Evolutionary conservation across 306 rosid genomes (phyloP), one percentile per base, ranked within the genome.

Genomic region (Parietaria judaica): DNA sequence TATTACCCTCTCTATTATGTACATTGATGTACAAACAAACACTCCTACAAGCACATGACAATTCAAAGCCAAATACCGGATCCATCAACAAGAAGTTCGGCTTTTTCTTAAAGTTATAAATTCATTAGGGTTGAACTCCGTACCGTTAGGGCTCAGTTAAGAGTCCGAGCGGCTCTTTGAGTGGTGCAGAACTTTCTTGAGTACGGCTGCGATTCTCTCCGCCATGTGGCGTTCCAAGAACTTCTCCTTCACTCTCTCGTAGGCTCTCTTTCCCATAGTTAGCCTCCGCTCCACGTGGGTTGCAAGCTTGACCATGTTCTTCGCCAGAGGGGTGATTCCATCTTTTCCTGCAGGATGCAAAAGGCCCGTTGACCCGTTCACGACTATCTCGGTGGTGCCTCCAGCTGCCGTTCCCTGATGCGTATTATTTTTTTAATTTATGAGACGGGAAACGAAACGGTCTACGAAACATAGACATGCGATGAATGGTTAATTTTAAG

Each of bases 361-460:
- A 31, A 88, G 76, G 57, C 99, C 95, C 0, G 96, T 84, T 16
- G 99, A 72, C 60, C 94, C 94, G 70, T 88, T 86, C 63, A 77
- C 94, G 68, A 88, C 90, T 48, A 92, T 92, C 83, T 88, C 96
- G 76, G 81, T 81, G 31, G 99, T 88, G 57, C 96, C 95, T 74
- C 96, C 96, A 13, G 96, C 96, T 0, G 88, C 94, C 8, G 88
- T 86, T 58, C 96, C 99, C 99, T 81, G 78, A 13, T 56, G 44
- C 51, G 36, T 49, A 34, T 67, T 37, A 64, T 37, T 39, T 9
- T 35, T 13, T 51, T 46, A 8, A 1, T 0, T 51, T 38, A 17
- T 4, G 7, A 63, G 57, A 43, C 58, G 43, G 54, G 56, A 64
- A 66, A 38, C 35, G 39, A 67, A 68, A 12, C 7, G 59, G 66